phyloP scores from a whole-genome alignment of 331 rosid species.

The Cucumis variabilis region DNA sequence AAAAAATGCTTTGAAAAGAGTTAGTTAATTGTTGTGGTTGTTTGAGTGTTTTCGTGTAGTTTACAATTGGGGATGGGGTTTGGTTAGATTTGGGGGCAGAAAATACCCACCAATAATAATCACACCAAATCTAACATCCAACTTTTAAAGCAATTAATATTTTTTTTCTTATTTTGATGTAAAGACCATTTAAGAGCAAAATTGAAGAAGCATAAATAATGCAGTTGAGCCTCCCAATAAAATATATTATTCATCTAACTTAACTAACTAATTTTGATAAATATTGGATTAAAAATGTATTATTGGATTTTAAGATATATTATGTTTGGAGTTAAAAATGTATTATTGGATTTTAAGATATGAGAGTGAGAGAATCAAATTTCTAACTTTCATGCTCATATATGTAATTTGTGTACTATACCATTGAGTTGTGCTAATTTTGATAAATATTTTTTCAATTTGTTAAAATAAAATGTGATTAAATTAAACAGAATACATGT shows the following conservation, averaged over 20 bases:
- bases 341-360: no score
- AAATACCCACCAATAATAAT: not conserved
- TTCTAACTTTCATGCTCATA: no score
- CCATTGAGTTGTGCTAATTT: no score
- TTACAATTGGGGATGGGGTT: not conserved
- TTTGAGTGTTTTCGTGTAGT: conserved; percentile 21
- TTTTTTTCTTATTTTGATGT: no score
- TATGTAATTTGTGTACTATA: no score
- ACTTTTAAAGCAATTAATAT: not conserved
- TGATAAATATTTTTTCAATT: no score
- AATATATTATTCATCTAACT: not conserved
- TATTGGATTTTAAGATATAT: no score
- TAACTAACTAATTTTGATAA: not conserved
- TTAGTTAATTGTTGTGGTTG: conserved; percentile 5
- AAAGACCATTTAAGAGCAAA: not conserved
- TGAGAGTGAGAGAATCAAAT: no score
- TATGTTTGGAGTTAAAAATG: no score
- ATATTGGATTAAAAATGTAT: no score
- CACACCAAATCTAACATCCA: not conserved
- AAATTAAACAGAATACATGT: no score
- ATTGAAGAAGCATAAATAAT: not conserved
- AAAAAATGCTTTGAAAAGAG: not conserved
- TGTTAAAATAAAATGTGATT: no score
- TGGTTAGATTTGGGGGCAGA: conserved; percentile 20
- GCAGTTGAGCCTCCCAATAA: not conserved